A percentile compares a stretch with the other conserved stretches of the same genome.
These are phyloP conservation scores for Colletotrichum chlorophyti DNA, from an alignment of 2,329 filamentous ascomycete species.

Conservation along the genomic window DNA sequence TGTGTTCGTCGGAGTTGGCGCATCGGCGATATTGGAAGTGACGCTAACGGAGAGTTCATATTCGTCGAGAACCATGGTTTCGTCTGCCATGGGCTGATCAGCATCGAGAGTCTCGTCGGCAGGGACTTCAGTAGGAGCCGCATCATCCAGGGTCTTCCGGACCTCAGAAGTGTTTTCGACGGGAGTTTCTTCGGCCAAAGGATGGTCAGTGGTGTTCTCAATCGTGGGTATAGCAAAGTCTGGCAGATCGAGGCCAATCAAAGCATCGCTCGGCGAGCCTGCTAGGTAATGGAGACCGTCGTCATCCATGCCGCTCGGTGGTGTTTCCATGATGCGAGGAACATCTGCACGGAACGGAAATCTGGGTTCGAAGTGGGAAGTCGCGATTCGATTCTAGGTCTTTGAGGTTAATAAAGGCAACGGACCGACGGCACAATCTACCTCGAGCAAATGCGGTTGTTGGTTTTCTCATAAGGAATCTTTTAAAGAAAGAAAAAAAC, in stretches of 20 bases:
- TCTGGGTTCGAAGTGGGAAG: not conserved
- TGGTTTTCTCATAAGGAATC: too few relatives aligned
- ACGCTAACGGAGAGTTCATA: not conserved
- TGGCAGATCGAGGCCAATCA: constrained; percentile 17
- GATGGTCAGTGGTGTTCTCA: not conserved
- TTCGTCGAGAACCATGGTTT: not conserved
- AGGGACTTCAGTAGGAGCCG: not conserved
- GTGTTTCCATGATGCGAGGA: constrained; percentile 30
- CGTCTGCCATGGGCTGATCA: not conserved
- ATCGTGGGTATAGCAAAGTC: not conserved
- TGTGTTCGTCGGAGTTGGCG: not conserved
- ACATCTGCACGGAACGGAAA: too few relatives aligned
- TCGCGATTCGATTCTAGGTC: not conserved
- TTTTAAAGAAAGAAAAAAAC: too few relatives aligned
- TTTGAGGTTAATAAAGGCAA: too few relatives aligned
- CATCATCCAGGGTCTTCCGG: too few relatives aligned
- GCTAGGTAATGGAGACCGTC: not conserved
- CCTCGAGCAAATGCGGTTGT: too few relatives aligned
- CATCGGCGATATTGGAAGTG: not conserved
- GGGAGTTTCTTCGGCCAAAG: too few relatives aligned
- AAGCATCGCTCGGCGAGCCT: not conserved
- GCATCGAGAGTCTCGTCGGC: not conserved
- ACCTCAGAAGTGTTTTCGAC: too few relatives aligned
- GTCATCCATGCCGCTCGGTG: constrained; percentile 32
- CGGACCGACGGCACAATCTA: not conserved